A percentile compares a stretch with the other conserved stretches of the same genome.
Conservation (phyloP, 1,284 basidiomycete species). For the Microbotryomycetes sp. region DNA sequence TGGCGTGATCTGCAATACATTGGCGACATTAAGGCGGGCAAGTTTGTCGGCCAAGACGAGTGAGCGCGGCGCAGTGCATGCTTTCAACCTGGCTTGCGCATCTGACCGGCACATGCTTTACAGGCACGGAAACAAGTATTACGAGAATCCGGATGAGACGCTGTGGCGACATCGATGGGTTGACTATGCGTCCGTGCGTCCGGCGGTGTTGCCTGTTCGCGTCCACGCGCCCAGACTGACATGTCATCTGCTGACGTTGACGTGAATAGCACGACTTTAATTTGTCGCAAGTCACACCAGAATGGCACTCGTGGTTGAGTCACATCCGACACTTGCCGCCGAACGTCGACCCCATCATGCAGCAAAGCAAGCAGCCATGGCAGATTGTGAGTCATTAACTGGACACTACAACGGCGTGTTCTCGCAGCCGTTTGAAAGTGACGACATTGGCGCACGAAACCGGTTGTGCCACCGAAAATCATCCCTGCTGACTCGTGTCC, state of each 20-base stretch:
- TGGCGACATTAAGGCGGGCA: constrained; percentile 79
- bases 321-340: constrained; percentile 81
- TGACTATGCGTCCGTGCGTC: constrained; percentile 68
- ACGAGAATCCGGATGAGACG: constrained; percentile 75
- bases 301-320: constrained; percentile 92
- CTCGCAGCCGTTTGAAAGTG: no score
- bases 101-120: no score
- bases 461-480: no score
- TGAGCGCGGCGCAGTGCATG: constrained; percentile 44
- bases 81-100: not conserved
- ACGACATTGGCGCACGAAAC: no score
- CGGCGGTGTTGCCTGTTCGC: not conserved
- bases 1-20: constrained; percentile 53
- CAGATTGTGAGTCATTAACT: constrained; percentile 56
- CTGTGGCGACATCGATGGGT: constrained; percentile 84
- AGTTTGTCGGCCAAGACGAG: constrained; percentile 72
- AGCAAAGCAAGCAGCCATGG: constrained; percentile 66
- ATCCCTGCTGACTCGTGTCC: not conserved
- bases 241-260: not conserved
- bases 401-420: not conserved
- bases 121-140: constrained; percentile 51
- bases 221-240: no score
- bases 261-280: constrained; percentile 65
- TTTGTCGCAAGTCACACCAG: constrained; percentile 79
- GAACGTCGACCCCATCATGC: constrained; percentile 61